A percentile compares a stretch with the other conserved stretches of the same genome.
Conservation (phyloP, 2,329 filamentous ascomycete genomes). For the Rhexocercosporidium sp. region DNA sequence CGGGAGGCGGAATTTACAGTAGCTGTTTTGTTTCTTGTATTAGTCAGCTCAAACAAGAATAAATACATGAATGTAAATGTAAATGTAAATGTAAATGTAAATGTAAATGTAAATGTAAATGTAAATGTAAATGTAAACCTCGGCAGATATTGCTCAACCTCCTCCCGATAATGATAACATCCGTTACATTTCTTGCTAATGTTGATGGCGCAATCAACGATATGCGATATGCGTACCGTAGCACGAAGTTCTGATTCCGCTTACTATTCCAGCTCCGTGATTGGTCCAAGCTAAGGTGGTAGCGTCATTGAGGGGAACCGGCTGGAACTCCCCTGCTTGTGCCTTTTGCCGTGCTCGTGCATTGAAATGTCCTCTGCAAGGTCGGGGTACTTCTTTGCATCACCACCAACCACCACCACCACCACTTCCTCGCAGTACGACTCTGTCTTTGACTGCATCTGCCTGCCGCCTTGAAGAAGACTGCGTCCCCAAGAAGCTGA, state of each 20-base stretch:
- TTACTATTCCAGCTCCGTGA: slow-evolving; percentile 21
- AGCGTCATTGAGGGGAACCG: slow-evolving; percentile 25
- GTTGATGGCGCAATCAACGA: slow-evolving; percentile 20
- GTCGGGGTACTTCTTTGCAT: background rate
- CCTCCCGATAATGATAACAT: background rate
- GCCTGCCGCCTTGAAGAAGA: background rate
- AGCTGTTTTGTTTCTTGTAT: background rate
- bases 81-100: background rate
- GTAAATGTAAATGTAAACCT: background rate
- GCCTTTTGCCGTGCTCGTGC: background rate
- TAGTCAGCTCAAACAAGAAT: background rate
- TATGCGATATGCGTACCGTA: background rate
- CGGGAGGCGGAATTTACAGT: background rate
- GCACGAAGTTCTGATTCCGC: slow-evolving; percentile 12
- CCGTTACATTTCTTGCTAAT: background rate
- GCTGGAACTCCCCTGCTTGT: background rate
- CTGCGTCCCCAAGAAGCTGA: background rate
- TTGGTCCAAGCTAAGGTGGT: slow-evolving; percentile 27
- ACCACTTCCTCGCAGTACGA: background rate
- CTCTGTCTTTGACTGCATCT: background rate
- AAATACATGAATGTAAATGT: background rate
- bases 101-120: background rate
- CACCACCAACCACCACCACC: background rate
- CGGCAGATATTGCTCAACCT: too few relatives aligned
- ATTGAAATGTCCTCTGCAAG: background rate